Conservation (phyloP, 179 eudicot genomes). For the Heliamphora pulchella region DNA sequence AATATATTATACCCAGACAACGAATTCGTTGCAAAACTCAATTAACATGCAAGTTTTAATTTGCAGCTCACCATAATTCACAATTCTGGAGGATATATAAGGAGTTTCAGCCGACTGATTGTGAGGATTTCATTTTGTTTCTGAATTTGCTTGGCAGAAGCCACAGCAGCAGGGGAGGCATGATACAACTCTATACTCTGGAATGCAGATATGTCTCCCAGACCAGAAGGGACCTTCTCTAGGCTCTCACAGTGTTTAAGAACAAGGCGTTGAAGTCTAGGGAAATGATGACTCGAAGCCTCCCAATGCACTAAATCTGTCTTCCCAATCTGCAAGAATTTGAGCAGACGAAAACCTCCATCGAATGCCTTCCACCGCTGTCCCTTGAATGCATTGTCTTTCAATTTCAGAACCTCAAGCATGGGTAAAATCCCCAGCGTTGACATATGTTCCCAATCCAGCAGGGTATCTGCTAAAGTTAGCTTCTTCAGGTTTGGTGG, state of each 20-base stretch:
- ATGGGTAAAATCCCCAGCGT: slow-evolving; percentile 17
- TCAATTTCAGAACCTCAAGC: slow-evolving; percentile 20
- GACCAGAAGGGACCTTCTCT: slow-evolving; percentile 14
- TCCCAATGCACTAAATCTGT: slow-evolving; percentile 17
- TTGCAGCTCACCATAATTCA: not conserved
- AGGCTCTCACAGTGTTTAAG: slow-evolving; percentile 14
- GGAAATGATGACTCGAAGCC: slow-evolving; percentile 19
- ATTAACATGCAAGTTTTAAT: not conserved
- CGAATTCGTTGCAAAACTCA: not conserved
- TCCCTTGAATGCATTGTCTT: slow-evolving; percentile 17
- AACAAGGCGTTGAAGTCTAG: slow-evolving; percentile 15
- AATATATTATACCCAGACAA: not conserved
- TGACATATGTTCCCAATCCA: slow-evolving; percentile 25
- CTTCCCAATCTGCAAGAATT: slow-evolving; percentile 16
- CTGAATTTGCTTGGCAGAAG: slow-evolving; percentile 15
- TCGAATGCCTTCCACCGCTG: slow-evolving; percentile 10
- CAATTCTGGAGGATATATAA: slow-evolving; percentile 9
- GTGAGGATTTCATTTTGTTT: not conserved
- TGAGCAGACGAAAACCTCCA: slow-evolving; percentile 21
- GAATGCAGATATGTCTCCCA: slow-evolving; percentile 12
- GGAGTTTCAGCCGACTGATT: slow-evolving; percentile 5
- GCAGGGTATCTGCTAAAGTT: slow-evolving; percentile 22
- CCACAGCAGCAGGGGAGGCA: slow-evolving; percentile 2
- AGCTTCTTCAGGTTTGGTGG: slow-evolving; percentile 26
- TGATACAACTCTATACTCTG: slow-evolving; percentile 10